These are phyloP conservation scores for Tetracladium marchalianum DNA, from an alignment of 495 filamentous ascomycete species.

Conservation along the genomic window DNA sequence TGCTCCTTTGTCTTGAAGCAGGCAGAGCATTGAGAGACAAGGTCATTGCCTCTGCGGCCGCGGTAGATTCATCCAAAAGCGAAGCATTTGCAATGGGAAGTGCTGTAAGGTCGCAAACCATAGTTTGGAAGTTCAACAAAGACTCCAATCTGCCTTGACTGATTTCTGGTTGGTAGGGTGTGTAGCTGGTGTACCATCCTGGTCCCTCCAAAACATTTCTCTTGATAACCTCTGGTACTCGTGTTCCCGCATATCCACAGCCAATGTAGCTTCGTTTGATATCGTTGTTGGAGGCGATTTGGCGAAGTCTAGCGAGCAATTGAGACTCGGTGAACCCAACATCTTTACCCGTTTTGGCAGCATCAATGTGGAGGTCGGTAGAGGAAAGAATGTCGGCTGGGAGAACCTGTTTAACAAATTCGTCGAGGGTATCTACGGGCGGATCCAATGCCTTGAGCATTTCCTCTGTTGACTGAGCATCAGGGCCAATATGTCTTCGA, in stretches of 20 bases:
- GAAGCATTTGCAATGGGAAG: constrained; percentile 91
- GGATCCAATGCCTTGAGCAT: constrained; percentile 82
- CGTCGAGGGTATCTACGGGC: constrained; percentile 61
- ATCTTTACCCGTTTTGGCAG: constrained; percentile 26
- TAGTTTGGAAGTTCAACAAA: constrained; percentile 91
- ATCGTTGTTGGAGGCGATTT: constrained; percentile 57
- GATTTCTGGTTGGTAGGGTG: constrained; percentile 97
- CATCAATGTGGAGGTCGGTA: constrained; percentile 45
- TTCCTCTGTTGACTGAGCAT: constrained; percentile 52
- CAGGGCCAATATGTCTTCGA: constrained; percentile 90
- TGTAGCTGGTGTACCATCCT: constrained; percentile 98
- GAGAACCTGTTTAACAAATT: constrained; percentile 84
- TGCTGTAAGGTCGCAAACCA: constrained; percentile 83
- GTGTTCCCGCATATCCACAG: constrained; percentile 78
- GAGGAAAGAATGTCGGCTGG: constrained; percentile 74
- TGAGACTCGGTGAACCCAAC: constrained; percentile 58
- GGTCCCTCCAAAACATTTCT: constrained; percentile 90
- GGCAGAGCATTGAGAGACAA: constrained; percentile 76
- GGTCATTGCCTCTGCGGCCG: constrained; percentile 96
- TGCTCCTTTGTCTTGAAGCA: constrained; percentile 57
- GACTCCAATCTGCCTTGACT: constrained; percentile 92
- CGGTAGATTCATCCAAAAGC: constrained; percentile 86
- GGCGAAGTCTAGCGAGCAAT: constrained; percentile 50
- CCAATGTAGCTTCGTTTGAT: constrained; percentile 66
- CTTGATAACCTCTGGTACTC: constrained; percentile 85